phyloP scores from a whole-genome alignment of 805 yeast genomes.

The Yamadazyma olivae region DNA sequence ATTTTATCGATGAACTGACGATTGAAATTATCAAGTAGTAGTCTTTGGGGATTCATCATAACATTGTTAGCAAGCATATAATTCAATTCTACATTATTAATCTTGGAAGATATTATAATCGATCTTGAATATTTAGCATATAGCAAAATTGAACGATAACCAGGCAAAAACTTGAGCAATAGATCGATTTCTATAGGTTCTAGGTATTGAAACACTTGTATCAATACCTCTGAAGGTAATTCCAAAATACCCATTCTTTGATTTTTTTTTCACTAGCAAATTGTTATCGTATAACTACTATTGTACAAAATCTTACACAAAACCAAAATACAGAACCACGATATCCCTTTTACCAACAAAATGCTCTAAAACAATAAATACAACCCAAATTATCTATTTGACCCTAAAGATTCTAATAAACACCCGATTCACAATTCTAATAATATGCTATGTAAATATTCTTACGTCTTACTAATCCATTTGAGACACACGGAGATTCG shows the following conservation, averaged over 20 bases:
- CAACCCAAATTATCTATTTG: no score
- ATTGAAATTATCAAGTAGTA: conserved; percentile 5
- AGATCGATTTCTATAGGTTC: neutral
- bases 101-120: neutral
- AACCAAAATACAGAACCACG: neutral
- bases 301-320: neutral
- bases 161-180: neutral
- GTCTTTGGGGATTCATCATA: conserved; percentile 2
- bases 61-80: neutral
- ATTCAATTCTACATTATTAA: neutral
- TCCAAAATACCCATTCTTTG: neutral
- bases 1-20: neutral
- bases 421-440: no score
- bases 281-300: neutral
- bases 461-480: no score
- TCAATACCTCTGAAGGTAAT: conserved; percentile 2
- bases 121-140: conserved; percentile 5
- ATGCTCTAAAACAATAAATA: no score
- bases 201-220: neutral
- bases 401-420: no score
- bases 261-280: neutral
- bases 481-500: no score
- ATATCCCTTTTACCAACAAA: no score
- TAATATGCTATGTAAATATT: no score
- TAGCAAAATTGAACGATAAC: conserved; percentile 1